A percentile compares a stretch with the other conserved stretches of the same genome.
phyloP scores from a whole-genome alignment of 2,329 filamentous ascomycete genomes.

The Aspergillus floridensis region DNA sequence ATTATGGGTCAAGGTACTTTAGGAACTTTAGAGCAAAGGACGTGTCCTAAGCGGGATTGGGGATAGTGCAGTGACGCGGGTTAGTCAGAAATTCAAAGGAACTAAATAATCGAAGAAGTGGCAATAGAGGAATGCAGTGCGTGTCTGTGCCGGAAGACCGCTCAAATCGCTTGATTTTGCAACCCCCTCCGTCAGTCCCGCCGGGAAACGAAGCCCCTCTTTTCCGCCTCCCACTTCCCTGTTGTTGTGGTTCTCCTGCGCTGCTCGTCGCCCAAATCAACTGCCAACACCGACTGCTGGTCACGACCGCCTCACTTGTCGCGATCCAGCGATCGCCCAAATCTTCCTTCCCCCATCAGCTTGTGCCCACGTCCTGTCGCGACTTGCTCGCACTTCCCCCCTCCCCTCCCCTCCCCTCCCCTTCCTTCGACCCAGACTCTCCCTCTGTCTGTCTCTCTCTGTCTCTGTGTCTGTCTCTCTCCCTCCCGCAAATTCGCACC shows the following conservation, averaged over 20 bases:
- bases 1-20: constrained; percentile 12
- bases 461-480: constrained; percentile 1
- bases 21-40: constrained; percentile 6
- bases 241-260: constrained; percentile 7
- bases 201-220: constrained; percentile 15
- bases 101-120: constrained; percentile 4
- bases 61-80: constrained; percentile 12
- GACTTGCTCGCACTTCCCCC: constrained; percentile 16
- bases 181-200: constrained; percentile 22
- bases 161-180: constrained; percentile 9
- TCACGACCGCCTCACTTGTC: constrained; percentile 26
- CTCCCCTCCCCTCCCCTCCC: constrained; percentile 14
- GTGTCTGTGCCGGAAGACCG: constrained; percentile 11
- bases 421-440: constrained; percentile 21
- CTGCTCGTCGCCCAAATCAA: constrained; percentile 15
- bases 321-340: constrained; percentile 24
- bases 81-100: constrained; percentile 19
- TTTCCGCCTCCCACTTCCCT: constrained; percentile 14
- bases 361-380: constrained; percentile 25
- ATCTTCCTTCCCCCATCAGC: constrained; percentile 11
- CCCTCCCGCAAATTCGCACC: constrained; percentile 9
- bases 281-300: constrained; percentile 18
- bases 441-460: neutral
- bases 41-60: constrained; percentile 13
- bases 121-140: constrained; percentile 15